Conservation (phyloP, 2,329 filamentous ascomycete genomes). For the Bimuria novae-zelandiae region DNA sequence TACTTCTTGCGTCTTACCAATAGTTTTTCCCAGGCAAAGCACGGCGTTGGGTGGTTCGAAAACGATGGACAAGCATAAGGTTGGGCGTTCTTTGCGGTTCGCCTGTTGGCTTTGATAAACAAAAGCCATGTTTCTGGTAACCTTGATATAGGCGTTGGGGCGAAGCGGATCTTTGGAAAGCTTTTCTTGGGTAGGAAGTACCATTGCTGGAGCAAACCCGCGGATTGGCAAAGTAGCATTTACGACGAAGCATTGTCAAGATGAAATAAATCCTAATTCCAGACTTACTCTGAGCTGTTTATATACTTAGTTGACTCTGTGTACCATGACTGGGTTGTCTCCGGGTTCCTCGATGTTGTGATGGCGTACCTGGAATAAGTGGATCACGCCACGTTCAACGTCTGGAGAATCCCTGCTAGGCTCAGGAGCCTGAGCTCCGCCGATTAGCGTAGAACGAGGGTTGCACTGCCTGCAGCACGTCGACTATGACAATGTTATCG, state of each 20-base stretch:
- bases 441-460: neutral
- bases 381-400: neutral
- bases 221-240: no score
- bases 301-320: no score
- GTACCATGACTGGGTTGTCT: no score
- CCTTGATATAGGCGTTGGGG: neutral
- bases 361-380: no score
- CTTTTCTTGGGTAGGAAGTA: neutral
- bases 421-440: neutral
- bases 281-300: no score
- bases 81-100: neutral
- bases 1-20: slow-evolving; percentile 4
- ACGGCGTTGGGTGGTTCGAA: slow-evolving; percentile 13
- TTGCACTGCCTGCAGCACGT: neutral
- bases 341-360: neutral
- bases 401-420: neutral
- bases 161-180: neutral
- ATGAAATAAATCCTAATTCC: no score
- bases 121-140: neutral
- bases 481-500: neutral
- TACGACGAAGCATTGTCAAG: no score
- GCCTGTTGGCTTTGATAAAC: neutral
- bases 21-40: slow-evolving; percentile 9
- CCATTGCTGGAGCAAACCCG: neutral
- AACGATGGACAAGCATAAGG: neutral